Evolutionary conservation across 371 early-diverging fungal species (phyloP), one percentile per base, ranked within the genome.

Genomic region (Mortierella sp.): DNA sequence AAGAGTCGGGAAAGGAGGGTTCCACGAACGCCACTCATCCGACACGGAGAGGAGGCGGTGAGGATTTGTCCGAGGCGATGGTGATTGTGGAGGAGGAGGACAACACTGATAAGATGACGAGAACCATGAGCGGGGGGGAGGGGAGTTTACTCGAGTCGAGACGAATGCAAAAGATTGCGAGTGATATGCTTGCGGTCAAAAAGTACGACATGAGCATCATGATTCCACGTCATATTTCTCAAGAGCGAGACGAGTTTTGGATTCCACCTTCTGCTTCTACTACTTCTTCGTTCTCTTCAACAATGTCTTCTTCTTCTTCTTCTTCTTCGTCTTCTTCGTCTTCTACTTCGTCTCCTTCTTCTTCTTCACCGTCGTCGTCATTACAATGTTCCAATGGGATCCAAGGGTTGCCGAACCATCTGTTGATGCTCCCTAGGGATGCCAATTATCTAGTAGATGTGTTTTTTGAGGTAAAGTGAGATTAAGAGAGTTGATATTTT

Each of bases 141-240:
- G 26, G 9, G 53, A 53, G 11, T 23, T 3, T 19, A 19, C 53
- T 19, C 19, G 53, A 23, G 37, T 53, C 53, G 23, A 19, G 21
- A 23, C 53, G 53, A 12, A 23, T 19, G 12, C 53, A 53, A 53
- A 53, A 53, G 53, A 53, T 53, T 53, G 53, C 53, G 23, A 26
- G 23, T 23, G 23, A 53, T 9, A 16, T 53, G 21, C 53, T 53
- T 26, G 19, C 53, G 26, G 12, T 53, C 23, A 19, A 26, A 53
- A 26, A 53, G 23, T 23, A 53, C 23, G 23, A 53, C 26, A 11
- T 19, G 23, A 26, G 23, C 18, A 53, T 53, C 23, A 23, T 23
- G 23, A 12, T 53, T 3, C 53, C 53, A 53, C 53, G 53, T 9
- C 53, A 53, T 23, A 53, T 53, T 23, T 19, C 23, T 2, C 53